Conservation (phyloP, 257 asterid species). For the Forsythia suspensa region DNA sequence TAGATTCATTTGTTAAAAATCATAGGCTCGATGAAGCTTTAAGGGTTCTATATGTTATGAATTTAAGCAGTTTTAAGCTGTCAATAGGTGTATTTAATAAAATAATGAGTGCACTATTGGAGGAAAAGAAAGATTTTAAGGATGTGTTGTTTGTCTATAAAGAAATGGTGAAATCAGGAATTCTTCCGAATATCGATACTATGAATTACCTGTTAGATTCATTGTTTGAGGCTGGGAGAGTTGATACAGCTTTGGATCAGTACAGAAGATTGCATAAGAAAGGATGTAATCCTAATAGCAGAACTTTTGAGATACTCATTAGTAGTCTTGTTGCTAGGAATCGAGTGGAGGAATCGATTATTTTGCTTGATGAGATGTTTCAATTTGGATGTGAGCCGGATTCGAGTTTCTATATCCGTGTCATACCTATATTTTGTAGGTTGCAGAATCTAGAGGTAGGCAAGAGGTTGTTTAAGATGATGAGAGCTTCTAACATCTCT, state of each 20-base stretch:
- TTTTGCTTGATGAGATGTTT: slow-evolving; percentile 62
- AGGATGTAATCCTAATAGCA: slow-evolving; percentile 70
- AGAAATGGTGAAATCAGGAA: slow-evolving; percentile 79
- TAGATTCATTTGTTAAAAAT: slow-evolving; percentile 53
- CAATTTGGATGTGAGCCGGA: slow-evolving; percentile 45
- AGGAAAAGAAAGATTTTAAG: slow-evolving; percentile 57
- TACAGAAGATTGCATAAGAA: slow-evolving; percentile 66
- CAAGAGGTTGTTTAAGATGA: slow-evolving; percentile 45
- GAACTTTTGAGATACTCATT: slow-evolving; percentile 65
- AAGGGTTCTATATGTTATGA: slow-evolving; percentile 61
- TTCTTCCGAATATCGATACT: slow-evolving; percentile 60
- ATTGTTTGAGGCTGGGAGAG: slow-evolving; percentile 62
- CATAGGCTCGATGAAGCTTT: slow-evolving; percentile 64
- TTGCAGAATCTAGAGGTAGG: slow-evolving; percentile 47
- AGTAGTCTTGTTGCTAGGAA: slow-evolving; percentile 57
- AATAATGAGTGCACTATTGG: slow-evolving; percentile 59
- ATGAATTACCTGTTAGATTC: slow-evolving; percentile 71
- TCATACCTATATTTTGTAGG: slow-evolving; percentile 58
- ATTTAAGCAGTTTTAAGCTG: slow-evolving; percentile 53
- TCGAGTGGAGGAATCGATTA: slow-evolving; percentile 52
- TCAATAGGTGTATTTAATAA: slow-evolving; percentile 45
- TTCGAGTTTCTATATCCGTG: slow-evolving; percentile 40
- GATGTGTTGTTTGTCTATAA: slow-evolving; percentile 83
- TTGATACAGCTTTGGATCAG: slow-evolving; percentile 66
- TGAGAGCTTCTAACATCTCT: slow-evolving; percentile 52